Conservation (phyloP, 306 rosid species). For the Quercus bicolor region DNA sequence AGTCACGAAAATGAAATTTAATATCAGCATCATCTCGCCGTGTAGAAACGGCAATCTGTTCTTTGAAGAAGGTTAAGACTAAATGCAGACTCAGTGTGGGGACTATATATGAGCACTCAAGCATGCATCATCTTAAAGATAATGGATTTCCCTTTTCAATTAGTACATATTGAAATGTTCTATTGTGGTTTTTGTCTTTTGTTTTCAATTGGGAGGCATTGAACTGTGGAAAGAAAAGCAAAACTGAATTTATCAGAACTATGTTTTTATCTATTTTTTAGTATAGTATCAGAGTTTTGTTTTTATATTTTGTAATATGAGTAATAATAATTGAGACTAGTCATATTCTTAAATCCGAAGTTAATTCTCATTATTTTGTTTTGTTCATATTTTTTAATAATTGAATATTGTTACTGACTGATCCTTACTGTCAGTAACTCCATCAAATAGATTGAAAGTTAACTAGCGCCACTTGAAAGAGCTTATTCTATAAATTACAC, state of each 20-base stretch:
- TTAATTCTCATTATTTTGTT: too few species aligned
- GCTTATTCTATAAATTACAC: conserved; percentile 14
- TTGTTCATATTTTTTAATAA: too few species aligned
- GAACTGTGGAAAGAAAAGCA: too few species aligned
- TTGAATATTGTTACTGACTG: neutral
- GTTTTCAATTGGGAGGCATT: neutral
- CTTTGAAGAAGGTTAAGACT: conserved; percentile 13
- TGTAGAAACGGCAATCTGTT: conserved; percentile 36
- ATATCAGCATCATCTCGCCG: conserved; percentile 25
- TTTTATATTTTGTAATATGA: too few species aligned
- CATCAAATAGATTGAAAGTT: conserved; percentile 23
- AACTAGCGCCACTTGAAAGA: conserved; percentile 16
- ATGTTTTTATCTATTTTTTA: too few species aligned
- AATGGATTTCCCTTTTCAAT: neutral
- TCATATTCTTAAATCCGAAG: too few species aligned
- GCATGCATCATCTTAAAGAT: conserved; percentile 7
- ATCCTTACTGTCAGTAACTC: conserved; percentile 10
- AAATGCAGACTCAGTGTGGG: conserved; percentile 7
- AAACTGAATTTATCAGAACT: too few species aligned
- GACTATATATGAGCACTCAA: conserved; percentile 4
- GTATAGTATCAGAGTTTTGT: too few species aligned
- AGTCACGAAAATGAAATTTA: conserved; percentile 27
- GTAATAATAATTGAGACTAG: too few species aligned
- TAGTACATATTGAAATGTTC: neutral
- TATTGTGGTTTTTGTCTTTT: neutral